Base-by-base conservation (phyloP, 257 asterid genomes). In the Haberlea rhodopensis region DNA sequence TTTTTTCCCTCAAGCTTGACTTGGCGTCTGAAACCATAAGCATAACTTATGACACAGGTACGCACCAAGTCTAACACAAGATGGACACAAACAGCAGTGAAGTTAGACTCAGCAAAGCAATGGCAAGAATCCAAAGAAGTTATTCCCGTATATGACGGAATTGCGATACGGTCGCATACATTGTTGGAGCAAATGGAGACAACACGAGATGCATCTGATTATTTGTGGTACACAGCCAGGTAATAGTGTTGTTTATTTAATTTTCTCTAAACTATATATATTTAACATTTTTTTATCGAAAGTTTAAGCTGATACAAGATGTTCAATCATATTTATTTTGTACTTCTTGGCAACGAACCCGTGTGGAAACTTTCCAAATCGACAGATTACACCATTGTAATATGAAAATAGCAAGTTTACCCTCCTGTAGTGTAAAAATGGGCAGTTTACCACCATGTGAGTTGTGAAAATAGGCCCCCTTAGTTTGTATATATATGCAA, bases 221-320 rank as follows among this genome's bases (percentile, higher is more conserved):
- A 91, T 70, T 75, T 91, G 32, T 91, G 98, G 98, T 91, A 89
- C 85, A 89, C 84, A 53, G 13, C 67, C 54, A 84, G 87, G 98
- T 91, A 76, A 53, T n/a, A n/a, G n/a, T 10, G 46, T 37, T 37
- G 16, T 11, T 5, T 37, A 11, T n/a, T n/a, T n/a, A n/a, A n/a
- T n/a, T n/a, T n/a, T n/a, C n/a, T n/a, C n/a, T n/a, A n/a, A n/a
- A n/a, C n/a, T n/a, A n/a, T n/a, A n/a, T n/a, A n/a, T n/a, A n/a
- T n/a, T n/a, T n/a, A n/a, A n/a, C n/a, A n/a, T n/a, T n/a, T n/a
- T n/a, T n/a, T n/a, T n/a, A n/a, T n/a, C n/a, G n/a, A n/a, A n/a
- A n/a, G n/a, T n/a, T n/a, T n/a, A n/a, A n/a, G n/a, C n/a, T n/a
- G n/a, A n/a, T n/a, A n/a, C n/a, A n/a, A n/a, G n/a, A n/a, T n/a